Conservation (phyloP, 306 rosid species). For the Vigna mungo region DNA sequence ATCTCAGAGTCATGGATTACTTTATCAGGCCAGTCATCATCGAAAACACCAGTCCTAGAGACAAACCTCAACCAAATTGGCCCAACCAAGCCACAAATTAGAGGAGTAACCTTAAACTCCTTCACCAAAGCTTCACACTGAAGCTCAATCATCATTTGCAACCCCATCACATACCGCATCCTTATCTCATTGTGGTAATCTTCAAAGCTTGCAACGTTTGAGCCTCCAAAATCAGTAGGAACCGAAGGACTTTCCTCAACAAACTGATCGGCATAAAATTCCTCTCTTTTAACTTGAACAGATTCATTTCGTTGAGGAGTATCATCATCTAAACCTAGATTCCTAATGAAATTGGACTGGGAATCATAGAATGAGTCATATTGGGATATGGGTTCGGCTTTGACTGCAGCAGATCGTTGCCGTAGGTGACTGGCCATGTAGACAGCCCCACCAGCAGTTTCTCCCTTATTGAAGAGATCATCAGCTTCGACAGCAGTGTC, state of each 20-base stretch:
- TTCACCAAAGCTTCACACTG: constrained; percentile 82
- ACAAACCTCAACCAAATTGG: constrained; percentile 84
- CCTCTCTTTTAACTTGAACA: constrained; percentile 41
- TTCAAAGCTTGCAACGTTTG: constrained; percentile 44
- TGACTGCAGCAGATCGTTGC: constrained; percentile 39
- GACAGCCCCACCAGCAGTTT: constrained; percentile 50
- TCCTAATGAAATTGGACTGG: constrained; percentile 51
- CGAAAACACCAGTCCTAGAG: constrained; percentile 66
- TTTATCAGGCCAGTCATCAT: constrained; percentile 68
- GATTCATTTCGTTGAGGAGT: neutral
- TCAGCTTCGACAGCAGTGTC: constrained; percentile 75
- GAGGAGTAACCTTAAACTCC: constrained; percentile 77
- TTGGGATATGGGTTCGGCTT: constrained; percentile 65
- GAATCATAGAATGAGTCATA: constrained; percentile 46
- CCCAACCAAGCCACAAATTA: constrained; percentile 81
- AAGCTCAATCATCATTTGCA: constrained; percentile 80
- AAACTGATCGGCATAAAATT: neutral
- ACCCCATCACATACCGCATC: constrained; percentile 73
- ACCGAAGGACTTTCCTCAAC: constrained; percentile 53
- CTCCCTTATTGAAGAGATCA: constrained; percentile 53
- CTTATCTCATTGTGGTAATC: constrained; percentile 68
- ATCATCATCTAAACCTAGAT: constrained; percentile 51
- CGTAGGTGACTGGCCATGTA: constrained; percentile 67
- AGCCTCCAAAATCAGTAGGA: constrained; percentile 64
- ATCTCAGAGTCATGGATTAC: constrained; percentile 65